Conservation (phyloP, 1,284 basidiomycete species). For the Sparassis latifolia region DNA sequence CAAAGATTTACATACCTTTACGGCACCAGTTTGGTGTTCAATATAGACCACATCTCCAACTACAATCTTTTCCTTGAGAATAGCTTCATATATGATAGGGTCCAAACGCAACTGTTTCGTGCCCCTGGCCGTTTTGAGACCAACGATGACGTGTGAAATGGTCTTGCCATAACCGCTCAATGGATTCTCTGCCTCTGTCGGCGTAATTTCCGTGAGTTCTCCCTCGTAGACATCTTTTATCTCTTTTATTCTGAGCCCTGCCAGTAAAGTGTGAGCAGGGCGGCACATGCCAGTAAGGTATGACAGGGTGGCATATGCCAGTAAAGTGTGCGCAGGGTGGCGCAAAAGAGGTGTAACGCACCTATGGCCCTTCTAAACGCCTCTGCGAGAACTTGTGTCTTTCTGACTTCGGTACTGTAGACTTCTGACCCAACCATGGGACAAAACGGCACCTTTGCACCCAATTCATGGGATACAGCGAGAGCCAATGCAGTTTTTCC, state of each 20-base stretch:
- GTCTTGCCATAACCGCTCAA: constrained; percentile 98
- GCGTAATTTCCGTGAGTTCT: constrained; percentile 95
- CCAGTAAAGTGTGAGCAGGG: background rate
- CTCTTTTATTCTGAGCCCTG: constrained; percentile 94
- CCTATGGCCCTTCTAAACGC: constrained; percentile 94
- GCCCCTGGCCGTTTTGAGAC: constrained; percentile 97
- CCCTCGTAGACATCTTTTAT: constrained; percentile 99
- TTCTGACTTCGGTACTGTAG: constrained; percentile 96
- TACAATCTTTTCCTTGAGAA: constrained; percentile 95
- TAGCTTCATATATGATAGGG: constrained; percentile 94
- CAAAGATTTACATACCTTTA: constrained; percentile 60
- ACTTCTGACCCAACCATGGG: constrained; percentile 98
- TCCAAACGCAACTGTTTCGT: constrained; percentile 95
- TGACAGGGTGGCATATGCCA: too few species aligned
- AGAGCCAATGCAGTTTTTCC: constrained; percentile 95
- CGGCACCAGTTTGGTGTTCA: constrained; percentile 90
- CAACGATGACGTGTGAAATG: constrained; percentile 93
- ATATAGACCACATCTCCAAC: constrained; percentile 98
- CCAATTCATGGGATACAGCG: constrained; percentile 91
- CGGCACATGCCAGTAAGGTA: too few species aligned
- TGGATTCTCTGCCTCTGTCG: constrained; percentile 92
- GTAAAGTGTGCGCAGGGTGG: background rate
- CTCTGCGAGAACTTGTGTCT: constrained; percentile 96
- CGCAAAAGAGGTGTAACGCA: constrained; percentile 33
- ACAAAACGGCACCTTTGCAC: constrained; percentile 94